A percentile compares a stretch with the other conserved stretches of the same genome.
Conservation (phyloP, 257 asterid species). For the Rehmannia glutinosa region DNA sequence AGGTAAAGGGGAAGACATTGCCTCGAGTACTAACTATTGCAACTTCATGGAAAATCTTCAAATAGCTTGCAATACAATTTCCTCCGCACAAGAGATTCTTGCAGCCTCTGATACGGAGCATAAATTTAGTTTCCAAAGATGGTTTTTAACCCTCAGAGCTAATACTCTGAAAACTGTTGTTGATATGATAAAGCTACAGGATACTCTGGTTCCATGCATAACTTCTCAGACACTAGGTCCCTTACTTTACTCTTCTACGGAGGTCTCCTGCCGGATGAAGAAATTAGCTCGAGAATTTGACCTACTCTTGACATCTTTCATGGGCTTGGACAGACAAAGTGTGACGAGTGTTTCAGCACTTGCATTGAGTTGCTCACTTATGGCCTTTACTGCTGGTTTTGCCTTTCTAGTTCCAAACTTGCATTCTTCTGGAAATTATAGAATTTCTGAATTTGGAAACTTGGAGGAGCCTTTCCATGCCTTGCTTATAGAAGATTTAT, state of each 20-base stretch:
- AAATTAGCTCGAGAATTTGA: constrained; percentile 67
- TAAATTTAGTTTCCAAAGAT: constrained; percentile 55
- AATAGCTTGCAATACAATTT: constrained; percentile 35
- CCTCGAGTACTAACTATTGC: constrained; percentile 18
- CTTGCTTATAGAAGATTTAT: constrained; percentile 53
- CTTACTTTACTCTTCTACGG: constrained; percentile 30
- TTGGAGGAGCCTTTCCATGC: constrained; percentile 30
- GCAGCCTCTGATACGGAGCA: constrained; percentile 35
- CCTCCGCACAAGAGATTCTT: constrained; percentile 41
- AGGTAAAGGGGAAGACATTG: constrained; percentile 15
- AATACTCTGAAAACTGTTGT: constrained; percentile 43
- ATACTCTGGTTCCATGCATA: constrained; percentile 13
- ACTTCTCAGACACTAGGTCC: constrained; percentile 21
- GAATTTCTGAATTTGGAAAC: constrained; percentile 17
- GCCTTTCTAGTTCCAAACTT: constrained; percentile 37
- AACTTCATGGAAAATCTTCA: constrained; percentile 36
- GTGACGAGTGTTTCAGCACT: constrained; percentile 47
- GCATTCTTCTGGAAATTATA: constrained; percentile 28
- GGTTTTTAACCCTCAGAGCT: constrained; percentile 64
- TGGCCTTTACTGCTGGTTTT: constrained; percentile 77
- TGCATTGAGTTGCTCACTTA: constrained; percentile 69
- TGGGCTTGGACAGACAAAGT: constrained; percentile 60
- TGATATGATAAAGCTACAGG: constrained; percentile 40
- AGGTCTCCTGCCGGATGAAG: constrained; percentile 44
- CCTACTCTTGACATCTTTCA: constrained; percentile 45